Evolutionary conservation across 2,329 filamentous ascomycete species (phyloP).

Genomic region (Triangularia verruculosa): DNA sequence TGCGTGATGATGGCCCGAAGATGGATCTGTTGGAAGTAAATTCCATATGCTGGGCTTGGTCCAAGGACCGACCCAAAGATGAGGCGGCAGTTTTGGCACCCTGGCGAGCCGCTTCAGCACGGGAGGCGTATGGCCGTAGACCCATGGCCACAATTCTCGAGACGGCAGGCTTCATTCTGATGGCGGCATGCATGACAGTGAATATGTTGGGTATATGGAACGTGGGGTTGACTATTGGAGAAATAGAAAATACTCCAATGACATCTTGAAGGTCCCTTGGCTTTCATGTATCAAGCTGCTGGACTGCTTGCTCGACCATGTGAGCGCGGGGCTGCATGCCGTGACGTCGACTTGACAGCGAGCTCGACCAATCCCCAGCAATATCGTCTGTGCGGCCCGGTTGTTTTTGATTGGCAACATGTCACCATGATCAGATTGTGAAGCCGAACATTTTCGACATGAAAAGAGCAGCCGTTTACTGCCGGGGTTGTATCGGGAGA

Average conservation of each 20-base stretch:
- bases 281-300: background rate
- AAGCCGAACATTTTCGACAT: background rate
- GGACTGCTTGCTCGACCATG: background rate
- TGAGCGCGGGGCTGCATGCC: background rate
- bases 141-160: conserved; percentile 6
- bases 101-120: background rate
- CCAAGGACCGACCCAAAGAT: background rate
- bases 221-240: background rate
- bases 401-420: background rate
- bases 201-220: background rate
- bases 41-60: conserved; percentile 4
- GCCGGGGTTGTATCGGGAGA: conserved; percentile 2
- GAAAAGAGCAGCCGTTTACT: background rate
- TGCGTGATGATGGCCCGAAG: background rate
- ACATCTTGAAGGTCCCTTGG: background rate
- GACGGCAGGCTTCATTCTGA: background rate
- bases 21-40: conserved; percentile 3
- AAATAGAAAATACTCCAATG: background rate
- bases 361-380: background rate
- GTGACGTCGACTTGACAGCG: background rate
- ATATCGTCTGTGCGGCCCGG: background rate
- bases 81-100: background rate
- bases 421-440: background rate
- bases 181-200: conserved; percentile 7
- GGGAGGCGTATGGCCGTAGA: conserved; percentile 1